These are phyloP conservation scores for Eucalyptus victrix DNA, from an alignment of 345 rosid species.

Conservation along the genomic window DNA sequence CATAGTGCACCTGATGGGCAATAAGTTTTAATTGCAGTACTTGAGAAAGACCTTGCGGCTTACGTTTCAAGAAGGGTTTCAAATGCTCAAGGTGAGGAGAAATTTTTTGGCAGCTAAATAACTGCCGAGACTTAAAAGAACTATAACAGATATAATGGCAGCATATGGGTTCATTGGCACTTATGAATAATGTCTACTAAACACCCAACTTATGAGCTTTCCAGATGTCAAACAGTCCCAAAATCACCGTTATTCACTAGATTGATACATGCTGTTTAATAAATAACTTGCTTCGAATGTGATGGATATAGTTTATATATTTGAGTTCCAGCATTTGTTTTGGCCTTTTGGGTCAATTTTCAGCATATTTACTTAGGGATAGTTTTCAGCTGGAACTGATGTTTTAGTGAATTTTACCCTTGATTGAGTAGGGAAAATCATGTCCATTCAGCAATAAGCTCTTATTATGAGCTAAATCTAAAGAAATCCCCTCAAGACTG, in stretches of 20 bases:
- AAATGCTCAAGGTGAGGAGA: constrained; percentile 64
- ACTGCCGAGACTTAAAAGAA: not conserved
- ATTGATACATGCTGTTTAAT: not conserved
- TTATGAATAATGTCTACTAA: not conserved
- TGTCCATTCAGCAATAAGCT: not conserved
- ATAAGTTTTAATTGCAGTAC: constrained; percentile 39
- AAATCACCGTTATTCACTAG: not conserved
- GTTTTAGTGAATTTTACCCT: not conserved
- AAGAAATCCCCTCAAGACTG: not conserved
- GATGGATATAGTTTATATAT: not conserved
- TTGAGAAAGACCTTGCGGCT: constrained; percentile 50
- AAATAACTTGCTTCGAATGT: not conserved
- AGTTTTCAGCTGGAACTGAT: not conserved
- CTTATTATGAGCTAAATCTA: not conserved
- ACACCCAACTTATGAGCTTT: not conserved
- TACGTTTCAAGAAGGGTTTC: constrained; percentile 75
- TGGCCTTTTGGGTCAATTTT: not conserved
- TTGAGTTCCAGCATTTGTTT: not conserved
- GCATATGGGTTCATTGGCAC: not conserved
- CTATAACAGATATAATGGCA: no score
- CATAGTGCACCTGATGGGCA: not conserved
- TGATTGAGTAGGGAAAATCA: not conserved
- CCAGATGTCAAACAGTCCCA: not conserved
- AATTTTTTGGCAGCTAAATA: not conserved
- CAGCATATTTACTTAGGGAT: not conserved